These are phyloP conservation scores for Fusarium vanettenii DNA, from an alignment of 2,329 filamentous ascomycete species.

Conservation along the genomic window DNA sequence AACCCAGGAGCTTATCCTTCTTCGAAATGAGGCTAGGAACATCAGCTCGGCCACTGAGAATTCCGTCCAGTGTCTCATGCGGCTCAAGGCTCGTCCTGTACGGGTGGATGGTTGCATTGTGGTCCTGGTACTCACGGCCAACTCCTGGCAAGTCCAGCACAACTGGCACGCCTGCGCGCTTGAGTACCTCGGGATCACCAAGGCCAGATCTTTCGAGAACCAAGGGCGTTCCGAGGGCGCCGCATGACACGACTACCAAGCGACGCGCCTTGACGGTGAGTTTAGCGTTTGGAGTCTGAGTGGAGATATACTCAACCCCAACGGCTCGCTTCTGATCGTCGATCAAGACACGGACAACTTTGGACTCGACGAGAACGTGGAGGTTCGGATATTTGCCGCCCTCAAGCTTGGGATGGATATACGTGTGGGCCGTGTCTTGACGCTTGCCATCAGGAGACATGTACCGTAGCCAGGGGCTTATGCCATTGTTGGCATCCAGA, in stretches of 20 bases:
- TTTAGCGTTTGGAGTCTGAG: background rate
- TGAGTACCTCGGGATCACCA: background rate
- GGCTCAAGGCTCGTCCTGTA: conserved; percentile 52
- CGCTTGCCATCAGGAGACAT: conserved; percentile 61
- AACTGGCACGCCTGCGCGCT: background rate
- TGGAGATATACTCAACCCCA: background rate
- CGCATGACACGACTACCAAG: background rate
- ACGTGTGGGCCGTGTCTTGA: conserved; percentile 66
- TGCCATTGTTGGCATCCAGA: conserved; percentile 53
- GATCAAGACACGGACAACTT: background rate
- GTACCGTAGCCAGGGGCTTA: conserved; percentile 51
- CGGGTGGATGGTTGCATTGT: conserved; percentile 63
- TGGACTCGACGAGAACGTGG: background rate
- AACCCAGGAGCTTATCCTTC: background rate
- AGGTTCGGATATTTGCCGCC: background rate
- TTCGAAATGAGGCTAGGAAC: background rate
- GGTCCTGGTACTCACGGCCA: conserved; percentile 65
- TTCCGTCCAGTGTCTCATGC: background rate
- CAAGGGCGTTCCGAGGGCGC: background rate
- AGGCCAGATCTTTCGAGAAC: background rate
- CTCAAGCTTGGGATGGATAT: conserved; percentile 51
- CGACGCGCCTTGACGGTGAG: background rate
- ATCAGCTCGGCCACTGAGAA: background rate
- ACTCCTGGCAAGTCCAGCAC: conserved; percentile 60
- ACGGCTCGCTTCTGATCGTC: background rate